Conservation (phyloP, 75 land plant genomes). For the Pinus taeda region DNA sequence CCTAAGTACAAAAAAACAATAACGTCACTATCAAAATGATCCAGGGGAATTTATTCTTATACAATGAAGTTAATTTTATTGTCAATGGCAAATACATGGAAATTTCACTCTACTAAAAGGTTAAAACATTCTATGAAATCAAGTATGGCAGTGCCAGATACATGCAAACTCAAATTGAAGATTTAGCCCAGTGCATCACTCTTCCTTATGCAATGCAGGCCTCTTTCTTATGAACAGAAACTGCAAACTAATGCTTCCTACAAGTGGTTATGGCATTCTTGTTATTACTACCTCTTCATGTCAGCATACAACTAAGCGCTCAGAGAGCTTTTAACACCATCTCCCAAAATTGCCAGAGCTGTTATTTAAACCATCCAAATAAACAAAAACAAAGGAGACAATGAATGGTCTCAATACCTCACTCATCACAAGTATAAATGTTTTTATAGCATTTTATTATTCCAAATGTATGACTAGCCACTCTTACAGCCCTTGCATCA, state of each 20-base stretch:
- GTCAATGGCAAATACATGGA: not conserved
- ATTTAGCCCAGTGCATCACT: not conserved
- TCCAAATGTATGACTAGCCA: too few relatives aligned
- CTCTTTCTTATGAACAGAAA: not conserved
- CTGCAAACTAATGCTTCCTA: not conserved
- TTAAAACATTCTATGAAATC: not conserved
- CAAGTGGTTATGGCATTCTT: not conserved
- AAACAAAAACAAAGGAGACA: too few relatives aligned
- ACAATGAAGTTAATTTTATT: not conserved
- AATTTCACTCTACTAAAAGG: not conserved
- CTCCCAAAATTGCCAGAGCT: too few relatives aligned
- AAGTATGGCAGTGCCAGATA: not conserved
- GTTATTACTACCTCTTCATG: too few relatives aligned
- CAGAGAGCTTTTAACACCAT: too few relatives aligned
- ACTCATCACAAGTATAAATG: too few relatives aligned
- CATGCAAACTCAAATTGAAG: not conserved
- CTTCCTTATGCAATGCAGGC: not conserved
- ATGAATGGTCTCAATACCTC: too few relatives aligned
- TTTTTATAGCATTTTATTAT: too few relatives aligned
- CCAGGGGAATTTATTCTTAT: too few relatives aligned
- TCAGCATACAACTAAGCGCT: too few relatives aligned
- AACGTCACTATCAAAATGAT: not conserved
- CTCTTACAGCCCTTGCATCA: too few relatives aligned
- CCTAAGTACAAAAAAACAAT: constrained; percentile 22
- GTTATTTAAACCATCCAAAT: too few relatives aligned